A percentile compares a stretch with the other conserved stretches of the same genome.
Evolutionary conservation across 164 flowering plant species (phyloP).

Genomic region (Cinnamomum chago): DNA sequence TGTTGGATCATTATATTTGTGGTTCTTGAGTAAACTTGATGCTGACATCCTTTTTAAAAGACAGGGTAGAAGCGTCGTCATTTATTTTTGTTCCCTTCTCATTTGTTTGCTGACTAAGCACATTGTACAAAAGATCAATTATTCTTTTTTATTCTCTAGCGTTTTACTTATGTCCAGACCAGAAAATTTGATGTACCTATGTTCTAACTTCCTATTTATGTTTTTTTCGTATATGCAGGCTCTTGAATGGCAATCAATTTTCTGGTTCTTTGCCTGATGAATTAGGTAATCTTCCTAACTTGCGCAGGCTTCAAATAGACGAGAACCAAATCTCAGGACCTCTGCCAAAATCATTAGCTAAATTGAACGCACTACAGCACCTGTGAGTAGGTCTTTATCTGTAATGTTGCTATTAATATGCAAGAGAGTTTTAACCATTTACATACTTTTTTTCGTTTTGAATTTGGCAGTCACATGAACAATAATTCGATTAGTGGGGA

Average conservation of each 20-base stretch:
- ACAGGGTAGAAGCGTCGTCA: background rate
- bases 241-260: constrained; percentile 73
- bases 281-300: constrained; percentile 61
- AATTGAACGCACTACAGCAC: constrained; percentile 49
- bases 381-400: constrained; percentile 49
- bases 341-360: constrained; percentile 73
- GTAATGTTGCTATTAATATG: constrained; percentile 3
- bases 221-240: constrained; percentile 43
- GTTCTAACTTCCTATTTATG: background rate
- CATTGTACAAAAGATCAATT: background rate
- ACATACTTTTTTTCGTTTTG: background rate
- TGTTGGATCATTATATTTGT: too few species aligned
- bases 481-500: constrained; percentile 78
- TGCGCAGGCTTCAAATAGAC: constrained; percentile 67
- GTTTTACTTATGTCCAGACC: background rate
- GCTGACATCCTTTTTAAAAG: background rate
- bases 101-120: background rate
- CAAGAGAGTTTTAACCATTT: background rate
- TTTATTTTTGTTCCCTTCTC: background rate
- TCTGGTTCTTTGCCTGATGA: constrained; percentile 75
- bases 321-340: constrained; percentile 65
- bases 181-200: background rate
- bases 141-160: background rate
- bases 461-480: constrained; percentile 70
- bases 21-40: too few species aligned